phyloP scores from a whole-genome alignment of 805 yeast species.

The Candida gorgasii region DNA sequence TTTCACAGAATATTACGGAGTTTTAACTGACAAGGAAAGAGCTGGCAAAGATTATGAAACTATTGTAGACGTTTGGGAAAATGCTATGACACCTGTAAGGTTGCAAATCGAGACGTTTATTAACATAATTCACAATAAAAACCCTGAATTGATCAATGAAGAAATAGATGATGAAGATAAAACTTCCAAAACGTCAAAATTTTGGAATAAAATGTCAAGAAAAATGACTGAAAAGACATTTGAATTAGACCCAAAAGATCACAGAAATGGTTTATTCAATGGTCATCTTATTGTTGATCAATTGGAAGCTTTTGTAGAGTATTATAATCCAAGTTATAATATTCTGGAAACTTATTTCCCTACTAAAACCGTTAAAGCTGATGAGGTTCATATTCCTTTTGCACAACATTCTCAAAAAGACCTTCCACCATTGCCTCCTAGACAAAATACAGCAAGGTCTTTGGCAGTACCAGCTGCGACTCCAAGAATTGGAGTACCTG shows the following conservation, averaged over 20 bases:
- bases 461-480: conserved; percentile 7
- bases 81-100: conserved; percentile 34
- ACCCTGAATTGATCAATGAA: conserved; percentile 36
- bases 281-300: conserved; percentile 34
- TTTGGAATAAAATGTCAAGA: conserved; percentile 28
- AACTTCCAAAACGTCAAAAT: conserved; percentile 22
- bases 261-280: conserved; percentile 30
- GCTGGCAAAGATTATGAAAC: conserved; percentile 22
- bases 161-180: conserved; percentile 36
- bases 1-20: conserved; percentile 26
- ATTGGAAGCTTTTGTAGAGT: conserved; percentile 28
- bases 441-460: conserved; percentile 22
- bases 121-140: conserved; percentile 29
- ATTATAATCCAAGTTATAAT: conserved; percentile 25
- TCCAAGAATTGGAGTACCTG: conserved; percentile 12
- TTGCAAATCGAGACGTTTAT: conserved; percentile 40
- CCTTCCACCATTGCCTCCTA: conserved; percentile 37
- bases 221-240: conserved; percentile 23
- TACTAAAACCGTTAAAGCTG: conserved; percentile 11
- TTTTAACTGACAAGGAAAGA: conserved; percentile 17
- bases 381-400: conserved; percentile 6
- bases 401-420: neutral
- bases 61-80: conserved; percentile 43
- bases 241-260: conserved; percentile 29
- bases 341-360: conserved; percentile 32